Percentiles rank a stretch among this genome's conserved stretches.
Conservation (phyloP, 305 asterid genomes). For the Solanum hybrid region DNA sequence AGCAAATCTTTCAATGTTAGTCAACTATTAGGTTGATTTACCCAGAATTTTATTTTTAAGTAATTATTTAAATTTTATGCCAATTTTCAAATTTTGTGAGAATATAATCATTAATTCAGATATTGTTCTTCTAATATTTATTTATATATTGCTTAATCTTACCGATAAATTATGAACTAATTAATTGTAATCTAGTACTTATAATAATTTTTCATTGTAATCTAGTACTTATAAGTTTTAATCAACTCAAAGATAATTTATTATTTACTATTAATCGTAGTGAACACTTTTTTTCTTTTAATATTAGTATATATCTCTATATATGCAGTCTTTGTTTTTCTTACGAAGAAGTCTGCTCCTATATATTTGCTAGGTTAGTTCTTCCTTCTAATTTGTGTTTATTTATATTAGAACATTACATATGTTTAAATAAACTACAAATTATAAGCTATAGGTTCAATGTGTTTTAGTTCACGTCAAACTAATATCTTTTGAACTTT, state of each 20-base stretch:
- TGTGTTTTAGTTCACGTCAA: too few species aligned
- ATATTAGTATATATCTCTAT: too few species aligned
- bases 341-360: neutral
- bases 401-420: neutral
- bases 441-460: neutral
- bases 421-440: neutral
- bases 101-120: neutral
- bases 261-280: neutral
- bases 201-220: too few species aligned
- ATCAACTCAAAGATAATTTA: neutral
- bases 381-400: neutral
- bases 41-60: neutral
- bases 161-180: neutral
- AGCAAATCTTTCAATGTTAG: neutral
- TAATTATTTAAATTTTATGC: neutral
- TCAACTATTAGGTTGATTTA: neutral
- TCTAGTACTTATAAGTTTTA: neutral
- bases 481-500: neutral
- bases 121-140: neutral
- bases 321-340: neutral
- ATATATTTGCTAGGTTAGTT: neutral
- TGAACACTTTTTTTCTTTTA: neutral
- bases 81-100: neutral
- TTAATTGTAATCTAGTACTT: too few species aligned
- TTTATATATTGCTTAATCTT: neutral